Evolutionary conservation across 2,329 filamentous ascomycete species (phyloP).

Genomic region (Xylaria sp.): DNA sequence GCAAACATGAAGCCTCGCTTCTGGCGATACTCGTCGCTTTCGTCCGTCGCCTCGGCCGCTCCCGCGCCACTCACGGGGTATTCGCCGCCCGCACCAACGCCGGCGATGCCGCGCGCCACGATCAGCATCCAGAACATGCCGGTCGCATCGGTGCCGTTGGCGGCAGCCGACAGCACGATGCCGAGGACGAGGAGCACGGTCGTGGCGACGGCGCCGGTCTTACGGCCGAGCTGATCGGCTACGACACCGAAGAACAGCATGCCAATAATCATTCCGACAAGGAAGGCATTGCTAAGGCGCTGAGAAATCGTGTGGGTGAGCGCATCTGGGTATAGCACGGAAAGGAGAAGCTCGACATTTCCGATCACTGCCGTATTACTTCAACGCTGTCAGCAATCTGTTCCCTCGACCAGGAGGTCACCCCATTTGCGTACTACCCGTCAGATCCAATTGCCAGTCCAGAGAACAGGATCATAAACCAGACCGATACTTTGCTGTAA

Average conservation of each 20-base stretch:
- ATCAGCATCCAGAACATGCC: conserved; percentile 57
- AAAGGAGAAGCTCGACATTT: conserved; percentile 46
- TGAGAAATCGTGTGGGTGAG: conserved; percentile 49
- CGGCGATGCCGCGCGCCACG: conserved; percentile 44
- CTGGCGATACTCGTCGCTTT: conserved; percentile 47
- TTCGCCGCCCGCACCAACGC: conserved; percentile 51
- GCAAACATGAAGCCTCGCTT: conserved; percentile 59
- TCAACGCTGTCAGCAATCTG: background rate
- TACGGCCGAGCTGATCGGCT: conserved; percentile 53
- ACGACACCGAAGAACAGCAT: conserved; percentile 57
- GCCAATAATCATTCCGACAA: conserved; percentile 59
- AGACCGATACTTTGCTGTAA: conserved; percentile 46
- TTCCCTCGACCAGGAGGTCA: conserved; percentile 4
- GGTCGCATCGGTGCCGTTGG: conserved; percentile 41
- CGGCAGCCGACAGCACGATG: conserved; percentile 49
- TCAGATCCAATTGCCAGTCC: conserved; percentile 51
- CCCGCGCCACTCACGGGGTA: conserved; percentile 55
- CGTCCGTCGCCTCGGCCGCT: conserved; percentile 57
- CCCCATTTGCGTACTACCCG: conserved; percentile 39
- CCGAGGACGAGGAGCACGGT: conserved; percentile 51
- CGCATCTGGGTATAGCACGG: conserved; percentile 45
- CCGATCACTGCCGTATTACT: conserved; percentile 50
- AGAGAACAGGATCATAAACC: conserved; percentile 48
- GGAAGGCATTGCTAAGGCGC: conserved; percentile 56
- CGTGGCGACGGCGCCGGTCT: conserved; percentile 50